A percentile compares a stretch with the other conserved stretches of the same genome.
phyloP scores from a whole-genome alignment of 306 rosid species.

The Canavalia ensiformis region DNA sequence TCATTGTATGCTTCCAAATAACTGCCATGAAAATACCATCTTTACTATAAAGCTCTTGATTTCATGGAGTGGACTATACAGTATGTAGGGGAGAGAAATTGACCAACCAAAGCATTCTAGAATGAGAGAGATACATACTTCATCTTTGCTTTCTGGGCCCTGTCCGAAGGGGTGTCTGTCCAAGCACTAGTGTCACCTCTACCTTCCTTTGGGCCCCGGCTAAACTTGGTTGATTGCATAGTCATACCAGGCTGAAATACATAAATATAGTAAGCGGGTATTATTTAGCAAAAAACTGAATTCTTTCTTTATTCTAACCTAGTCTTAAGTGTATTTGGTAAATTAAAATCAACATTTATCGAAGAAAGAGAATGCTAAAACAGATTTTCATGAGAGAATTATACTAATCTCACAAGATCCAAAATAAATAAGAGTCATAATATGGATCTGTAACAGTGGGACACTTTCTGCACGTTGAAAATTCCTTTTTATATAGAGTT shows the following conservation, averaged over 20 bases:
- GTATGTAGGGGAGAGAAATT: constrained; percentile 32
- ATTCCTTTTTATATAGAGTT: neutral
- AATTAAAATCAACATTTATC: neutral
- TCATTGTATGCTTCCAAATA: constrained; percentile 90
- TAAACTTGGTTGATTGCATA: constrained; percentile 77
- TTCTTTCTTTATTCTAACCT: neutral
- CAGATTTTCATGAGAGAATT: neutral
- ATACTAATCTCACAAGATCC: neutral
- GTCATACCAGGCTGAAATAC: constrained; percentile 80
- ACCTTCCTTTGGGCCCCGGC: constrained; percentile 76
- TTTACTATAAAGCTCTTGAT: constrained; percentile 33
- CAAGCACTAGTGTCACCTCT: constrained; percentile 92
- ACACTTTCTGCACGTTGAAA: neutral
- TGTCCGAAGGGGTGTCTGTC: constrained; percentile 91
- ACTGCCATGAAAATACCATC: constrained; percentile 61
- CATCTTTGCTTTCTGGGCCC: constrained; percentile 93
- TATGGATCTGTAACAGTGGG: neutral
- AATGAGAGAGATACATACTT: constrained; percentile 59
- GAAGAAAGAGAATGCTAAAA: neutral
- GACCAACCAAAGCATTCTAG: constrained; percentile 37
- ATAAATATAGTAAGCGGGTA: neutral
- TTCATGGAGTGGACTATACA: constrained; percentile 23
- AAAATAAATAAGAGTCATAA: neutral
- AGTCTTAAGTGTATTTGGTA: neutral
- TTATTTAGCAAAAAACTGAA: constrained; percentile 1